Evolutionary conservation across 352 stramenopile species (phyloP).

Genomic region (Phytophthora niederhauseri): DNA sequence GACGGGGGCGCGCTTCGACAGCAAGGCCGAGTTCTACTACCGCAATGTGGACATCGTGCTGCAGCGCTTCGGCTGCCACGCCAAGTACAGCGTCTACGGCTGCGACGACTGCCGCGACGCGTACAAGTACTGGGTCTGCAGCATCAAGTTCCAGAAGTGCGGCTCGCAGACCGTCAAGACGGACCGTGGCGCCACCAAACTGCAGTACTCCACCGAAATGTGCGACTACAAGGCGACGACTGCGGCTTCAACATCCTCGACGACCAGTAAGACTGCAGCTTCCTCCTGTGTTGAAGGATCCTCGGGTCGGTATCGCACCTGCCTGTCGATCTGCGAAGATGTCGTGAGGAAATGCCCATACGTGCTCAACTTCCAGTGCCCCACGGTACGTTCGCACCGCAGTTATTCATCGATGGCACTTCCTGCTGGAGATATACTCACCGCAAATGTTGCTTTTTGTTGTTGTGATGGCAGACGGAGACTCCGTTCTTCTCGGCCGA

Average conservation of each 20-base stretch:
- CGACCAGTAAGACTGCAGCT: constrained; percentile 10
- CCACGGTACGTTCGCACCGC: constrained; percentile 42
- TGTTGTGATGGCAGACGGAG: constrained; percentile 47
- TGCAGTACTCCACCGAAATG: constrained; percentile 26
- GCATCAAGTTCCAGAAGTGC: constrained; percentile 85
- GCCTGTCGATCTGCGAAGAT: constrained; percentile 85
- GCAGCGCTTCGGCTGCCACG: constrained; percentile 81
- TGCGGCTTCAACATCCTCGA: constrained; percentile 9
- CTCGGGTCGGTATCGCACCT: constrained; percentile 62
- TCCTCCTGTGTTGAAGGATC: constrained; percentile 49
- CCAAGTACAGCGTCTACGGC: constrained; percentile 81
- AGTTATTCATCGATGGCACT: neutral
- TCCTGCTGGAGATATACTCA: neutral
- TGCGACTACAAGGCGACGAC: constrained; percentile 34
- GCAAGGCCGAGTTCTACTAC: constrained; percentile 75
- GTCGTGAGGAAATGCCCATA: constrained; percentile 87
- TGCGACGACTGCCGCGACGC: constrained; percentile 85
- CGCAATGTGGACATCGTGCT: constrained; percentile 84
- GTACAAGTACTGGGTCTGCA: constrained; percentile 92
- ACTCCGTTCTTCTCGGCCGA: constrained; percentile 77
- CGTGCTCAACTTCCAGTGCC: constrained; percentile 86
- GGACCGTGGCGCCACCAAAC: constrained; percentile 20
- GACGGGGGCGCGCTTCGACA: constrained; percentile 56
- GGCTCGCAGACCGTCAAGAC: constrained; percentile 33
- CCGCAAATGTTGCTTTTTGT: neutral